Evolutionary conservation across 352 stramenopile genomes (phyloP), one percentile per base, ranked within the genome.

Genomic region (Pythium monospermum): DNA sequence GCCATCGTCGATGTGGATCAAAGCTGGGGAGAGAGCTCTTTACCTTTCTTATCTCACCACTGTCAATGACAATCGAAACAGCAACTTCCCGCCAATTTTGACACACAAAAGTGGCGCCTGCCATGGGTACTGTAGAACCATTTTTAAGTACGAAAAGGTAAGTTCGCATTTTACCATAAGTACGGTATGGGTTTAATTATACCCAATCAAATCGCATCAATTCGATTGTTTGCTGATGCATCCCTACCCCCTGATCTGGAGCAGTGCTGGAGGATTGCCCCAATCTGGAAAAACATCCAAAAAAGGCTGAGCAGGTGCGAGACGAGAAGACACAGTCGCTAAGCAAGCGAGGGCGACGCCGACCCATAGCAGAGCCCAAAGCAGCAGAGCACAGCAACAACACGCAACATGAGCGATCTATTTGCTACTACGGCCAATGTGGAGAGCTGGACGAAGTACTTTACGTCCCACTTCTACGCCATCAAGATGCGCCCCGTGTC

Each of bases 381-480:
- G 5, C 10, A 40, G 10, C 7, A 11, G 35, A 40, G 30, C 30
- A 35, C 7, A 35, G 30, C 30, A 19, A 19, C 35, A 40, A 11
- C 35, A 19, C 35, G 16, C 35, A 40, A n/a, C n/a, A n/a, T n/a
- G n/a, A n/a, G n/a, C n/a, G n/a, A n/a, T n/a, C n/a, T n/a, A n/a
- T n/a, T 16, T 30, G 41, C 22, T 36, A 23, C 15, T 15, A 26
- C 25, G 26, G 1, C 12, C 41, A 59, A 19, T 2, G 87, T 88
- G 79, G 75, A 83, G 59, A 78, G 59, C 68, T 91, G 75, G 80
- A 71, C 53, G 25, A 58, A 70, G 52, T 87, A 88, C 65, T 79
- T 90, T 51, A 79, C 73, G 31, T 82, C 80, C 49, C 83, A 94
- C 57, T 94, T 94, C 66, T 85, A 90, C 67, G 77, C 71, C 26